Conservation (phyloP, 2,329 filamentous ascomycete species). For the Aspergillus sp. region DNA sequence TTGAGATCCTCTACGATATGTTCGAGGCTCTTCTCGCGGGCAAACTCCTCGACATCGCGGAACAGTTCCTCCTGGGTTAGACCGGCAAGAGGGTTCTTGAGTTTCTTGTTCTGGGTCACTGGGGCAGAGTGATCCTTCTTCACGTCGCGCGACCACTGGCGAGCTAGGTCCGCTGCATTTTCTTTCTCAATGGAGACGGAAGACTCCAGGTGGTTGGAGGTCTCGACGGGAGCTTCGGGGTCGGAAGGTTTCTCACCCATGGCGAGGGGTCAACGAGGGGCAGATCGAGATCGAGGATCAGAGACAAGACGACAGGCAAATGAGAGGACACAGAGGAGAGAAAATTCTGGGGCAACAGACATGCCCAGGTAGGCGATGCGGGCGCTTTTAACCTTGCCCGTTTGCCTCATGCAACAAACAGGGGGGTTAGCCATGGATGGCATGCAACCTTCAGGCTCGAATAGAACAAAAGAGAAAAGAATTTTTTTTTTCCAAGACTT, state of each 20-base stretch:
- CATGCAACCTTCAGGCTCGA: not conserved
- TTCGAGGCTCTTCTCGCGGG: slow-evolving; percentile 46
- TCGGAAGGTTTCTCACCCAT: slow-evolving; percentile 13
- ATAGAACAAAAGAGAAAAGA: not conserved
- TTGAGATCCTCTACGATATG: slow-evolving; percentile 50
- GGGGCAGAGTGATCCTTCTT: not conserved
- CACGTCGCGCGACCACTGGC: slow-evolving; percentile 12
- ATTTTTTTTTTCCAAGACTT: not conserved
- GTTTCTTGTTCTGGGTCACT: slow-evolving; percentile 6
- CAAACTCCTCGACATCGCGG: slow-evolving; percentile 57
- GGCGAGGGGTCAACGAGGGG: not conserved
- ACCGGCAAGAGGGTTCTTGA: slow-evolving; percentile 54
- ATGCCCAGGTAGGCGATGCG: not conserved
- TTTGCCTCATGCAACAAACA: not conserved
- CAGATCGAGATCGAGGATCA: slow-evolving; percentile 4
- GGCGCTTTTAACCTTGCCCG: slow-evolving; percentile 2
- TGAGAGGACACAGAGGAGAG: slow-evolving; percentile 5
- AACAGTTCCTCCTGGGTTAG: slow-evolving; percentile 55
- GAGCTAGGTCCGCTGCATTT: slow-evolving; percentile 8
- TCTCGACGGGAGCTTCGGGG: slow-evolving; percentile 7
- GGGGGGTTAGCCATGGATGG: not conserved
- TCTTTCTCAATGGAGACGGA: slow-evolving; percentile 9
- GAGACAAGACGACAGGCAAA: slow-evolving; percentile 4
- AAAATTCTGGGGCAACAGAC: not conserved
- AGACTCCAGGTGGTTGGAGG: slow-evolving; percentile 1